These are phyloP conservation scores for Corynascus novoguineensis DNA, from an alignment of 495 filamentous ascomycete genomes.

Conservation along the genomic window DNA sequence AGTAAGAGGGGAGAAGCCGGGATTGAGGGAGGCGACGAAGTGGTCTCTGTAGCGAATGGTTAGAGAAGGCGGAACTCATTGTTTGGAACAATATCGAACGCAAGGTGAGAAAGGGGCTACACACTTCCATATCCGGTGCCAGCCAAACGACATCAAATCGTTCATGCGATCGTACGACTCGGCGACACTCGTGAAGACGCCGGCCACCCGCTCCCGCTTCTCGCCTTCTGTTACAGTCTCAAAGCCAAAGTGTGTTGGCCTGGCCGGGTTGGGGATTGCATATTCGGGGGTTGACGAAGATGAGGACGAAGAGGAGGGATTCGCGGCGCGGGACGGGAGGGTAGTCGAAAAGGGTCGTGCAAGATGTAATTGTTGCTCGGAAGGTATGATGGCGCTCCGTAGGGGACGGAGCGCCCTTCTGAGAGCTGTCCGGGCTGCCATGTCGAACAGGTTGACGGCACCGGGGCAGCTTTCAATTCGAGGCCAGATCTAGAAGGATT, in stretches of 20 bases:
- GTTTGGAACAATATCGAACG: not conserved
- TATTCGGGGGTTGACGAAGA: conserved; percentile 22
- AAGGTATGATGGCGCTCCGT: conserved; percentile 6
- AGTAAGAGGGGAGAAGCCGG: conserved; percentile 61
- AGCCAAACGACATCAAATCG: conserved; percentile 95
- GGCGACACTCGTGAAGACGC: conserved; percentile 94
- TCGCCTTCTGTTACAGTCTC: conserved; percentile 76
- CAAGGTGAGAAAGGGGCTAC: conserved; percentile 10
- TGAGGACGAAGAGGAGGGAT: conserved; percentile 21
- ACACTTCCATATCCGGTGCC: conserved; percentile 91
- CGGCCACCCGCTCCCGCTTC: conserved; percentile 65
- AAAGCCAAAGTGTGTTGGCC: conserved; percentile 92
- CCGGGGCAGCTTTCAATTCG: conserved; percentile 7
- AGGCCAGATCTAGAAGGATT: conserved; percentile 1
- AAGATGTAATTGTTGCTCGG: conserved; percentile 11
- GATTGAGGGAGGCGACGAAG: conserved; percentile 89
- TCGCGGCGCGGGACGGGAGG: conserved; percentile 10
- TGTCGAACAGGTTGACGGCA: conserved; percentile 11
- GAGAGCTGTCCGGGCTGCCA: conserved; percentile 26
- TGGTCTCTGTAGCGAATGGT: conserved; percentile 56
- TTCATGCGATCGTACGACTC: conserved; percentile 94
- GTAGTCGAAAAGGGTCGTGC: conserved; percentile 23
- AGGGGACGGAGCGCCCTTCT: conserved; percentile 22
- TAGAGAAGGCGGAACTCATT: conserved; percentile 11
- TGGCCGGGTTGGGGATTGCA: conserved; percentile 44